Evolutionary conservation across 2,329 filamentous ascomycete species (phyloP), one percentile per base, ranked within the genome.

Genomic region (Akanthomyces lecanii): DNA sequence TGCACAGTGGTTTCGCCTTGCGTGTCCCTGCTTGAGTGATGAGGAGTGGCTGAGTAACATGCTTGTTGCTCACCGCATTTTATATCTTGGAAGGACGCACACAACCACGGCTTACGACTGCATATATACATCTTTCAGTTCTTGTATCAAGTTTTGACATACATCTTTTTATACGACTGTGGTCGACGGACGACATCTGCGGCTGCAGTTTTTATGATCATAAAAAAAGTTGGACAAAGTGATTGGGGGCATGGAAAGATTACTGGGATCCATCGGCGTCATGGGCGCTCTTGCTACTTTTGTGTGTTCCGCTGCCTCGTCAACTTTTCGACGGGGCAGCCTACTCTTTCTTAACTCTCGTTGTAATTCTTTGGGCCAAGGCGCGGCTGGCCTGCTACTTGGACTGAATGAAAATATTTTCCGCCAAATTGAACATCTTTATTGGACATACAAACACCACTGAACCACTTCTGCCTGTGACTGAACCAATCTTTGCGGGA

Each of bases 61-160:
- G 14, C 18, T 16, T 48, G 40, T 55, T 25, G 33, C 42, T 40
- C 42, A 14, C 18, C 48, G 60, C 51, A 55, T 42, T 45, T 61
- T 38, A 23, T 23, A 30, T 56, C 30, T 62, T 40, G 44, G 44
- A 56, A 55, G 60, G 42, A 62, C 47, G 57, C 36, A 50, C 50
- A 56, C 36, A 62, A 55, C 59, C 51, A 55, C 40, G 55, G 55
- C 40, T 63, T 63, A 60, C 42, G 52, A 62, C 58, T 62, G 63
- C 63, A 64, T 64, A 47, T 58, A 69, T 68, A 59, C 69, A 72
- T 69, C 67, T 69, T 74, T 74, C 71, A 67, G 72, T 78, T 77
- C 74, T 75, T 81, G 77, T 80, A 80, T 74, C 74, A 77, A 73
- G 75, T 74, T 73, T 62, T 69, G 71, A 69, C 69, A 50, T 69